These are phyloP conservation scores for Alternaria arbusti DNA, from an alignment of 2,329 filamentous ascomycete species.

Conservation along the genomic window DNA sequence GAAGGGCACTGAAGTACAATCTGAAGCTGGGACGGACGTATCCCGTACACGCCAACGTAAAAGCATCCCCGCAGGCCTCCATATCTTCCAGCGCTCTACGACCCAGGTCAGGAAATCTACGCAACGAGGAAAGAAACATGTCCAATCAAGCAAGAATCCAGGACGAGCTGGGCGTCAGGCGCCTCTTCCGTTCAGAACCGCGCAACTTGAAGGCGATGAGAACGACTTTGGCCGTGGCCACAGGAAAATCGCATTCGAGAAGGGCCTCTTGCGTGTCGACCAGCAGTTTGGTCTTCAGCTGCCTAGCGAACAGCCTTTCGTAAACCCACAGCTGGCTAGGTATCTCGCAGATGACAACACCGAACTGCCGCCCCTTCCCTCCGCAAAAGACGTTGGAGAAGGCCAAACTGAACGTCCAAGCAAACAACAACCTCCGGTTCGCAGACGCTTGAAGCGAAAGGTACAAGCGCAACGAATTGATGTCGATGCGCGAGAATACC, in stretches of 20 bases:
- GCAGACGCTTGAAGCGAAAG: constrained; percentile 44
- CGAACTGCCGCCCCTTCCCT: constrained; percentile 26
- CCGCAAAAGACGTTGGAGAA: constrained; percentile 25
- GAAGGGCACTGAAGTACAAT: constrained; percentile 1
- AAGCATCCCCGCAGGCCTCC: constrained; percentile 10
- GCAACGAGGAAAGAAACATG: not conserved
- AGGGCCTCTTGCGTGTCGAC: constrained; percentile 37
- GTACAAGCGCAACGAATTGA: constrained; percentile 55
- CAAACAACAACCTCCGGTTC: constrained; percentile 10
- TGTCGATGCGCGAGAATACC: constrained; percentile 53
- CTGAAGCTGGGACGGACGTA: not conserved
- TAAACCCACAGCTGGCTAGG: constrained; percentile 40
- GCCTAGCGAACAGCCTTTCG: constrained; percentile 12
- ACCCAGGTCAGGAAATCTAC: not conserved
- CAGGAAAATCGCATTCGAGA: constrained; percentile 48
- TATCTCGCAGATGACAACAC: constrained; percentile 43
- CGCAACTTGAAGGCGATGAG: constrained; percentile 54
- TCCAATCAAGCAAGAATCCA: not conserved
- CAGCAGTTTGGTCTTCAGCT: constrained; percentile 28
- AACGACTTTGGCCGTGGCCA: constrained; percentile 43
- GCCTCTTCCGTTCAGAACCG: constrained; percentile 34
- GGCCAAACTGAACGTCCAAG: not conserved
- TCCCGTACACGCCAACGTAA: not conserved
- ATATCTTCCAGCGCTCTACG: constrained; percentile 16
- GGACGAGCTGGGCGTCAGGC: not conserved